Evolutionary conservation across 2,329 filamentous ascomycete genomes (phyloP).

Genomic region (Penicillium sp.): DNA sequence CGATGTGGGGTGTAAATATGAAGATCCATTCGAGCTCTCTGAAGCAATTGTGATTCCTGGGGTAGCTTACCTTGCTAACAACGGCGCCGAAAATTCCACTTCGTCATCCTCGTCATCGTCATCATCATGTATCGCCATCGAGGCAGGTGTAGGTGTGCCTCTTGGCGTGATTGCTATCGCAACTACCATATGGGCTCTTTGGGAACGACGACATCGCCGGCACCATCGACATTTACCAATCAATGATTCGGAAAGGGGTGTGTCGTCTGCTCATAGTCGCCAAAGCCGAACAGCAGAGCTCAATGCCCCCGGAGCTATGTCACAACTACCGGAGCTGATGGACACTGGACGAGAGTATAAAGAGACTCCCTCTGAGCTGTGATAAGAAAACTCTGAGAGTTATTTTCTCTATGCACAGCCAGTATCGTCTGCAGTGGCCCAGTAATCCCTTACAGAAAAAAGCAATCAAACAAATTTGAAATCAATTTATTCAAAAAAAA

Average conservation of each 20-base stretch:
- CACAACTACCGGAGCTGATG: neutral
- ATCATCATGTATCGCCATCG: neutral
- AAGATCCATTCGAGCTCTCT: neutral
- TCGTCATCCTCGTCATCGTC: neutral
- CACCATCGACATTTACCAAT: neutral
- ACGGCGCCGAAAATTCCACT: neutral
- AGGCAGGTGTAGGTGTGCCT: neutral
- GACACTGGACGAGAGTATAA: neutral
- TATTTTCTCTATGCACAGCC: too few relatives aligned
- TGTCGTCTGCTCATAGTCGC: neutral
- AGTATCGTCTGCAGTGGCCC: too few relatives aligned
- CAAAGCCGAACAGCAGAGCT: conserved; percentile 2
- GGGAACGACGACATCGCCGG: conserved; percentile 2
- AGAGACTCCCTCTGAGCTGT: neutral
- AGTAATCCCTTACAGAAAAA: too few relatives aligned
- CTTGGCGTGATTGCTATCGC: conserved; percentile 3
- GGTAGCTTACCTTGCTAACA: neutral
- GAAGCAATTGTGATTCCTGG: conserved; percentile 1
- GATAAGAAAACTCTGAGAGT: too few relatives aligned
- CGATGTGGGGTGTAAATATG: neutral
- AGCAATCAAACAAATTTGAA: too few relatives aligned
- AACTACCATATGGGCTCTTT: neutral
- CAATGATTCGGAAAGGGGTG: neutral
- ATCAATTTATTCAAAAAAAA: too few relatives aligned
- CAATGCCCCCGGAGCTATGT: neutral